A percentile compares a stretch with the other conserved stretches of the same genome.
Evolutionary conservation across 2,329 filamentous ascomycete genomes (phyloP).

Genomic region (Botrytis elliptica): DNA sequence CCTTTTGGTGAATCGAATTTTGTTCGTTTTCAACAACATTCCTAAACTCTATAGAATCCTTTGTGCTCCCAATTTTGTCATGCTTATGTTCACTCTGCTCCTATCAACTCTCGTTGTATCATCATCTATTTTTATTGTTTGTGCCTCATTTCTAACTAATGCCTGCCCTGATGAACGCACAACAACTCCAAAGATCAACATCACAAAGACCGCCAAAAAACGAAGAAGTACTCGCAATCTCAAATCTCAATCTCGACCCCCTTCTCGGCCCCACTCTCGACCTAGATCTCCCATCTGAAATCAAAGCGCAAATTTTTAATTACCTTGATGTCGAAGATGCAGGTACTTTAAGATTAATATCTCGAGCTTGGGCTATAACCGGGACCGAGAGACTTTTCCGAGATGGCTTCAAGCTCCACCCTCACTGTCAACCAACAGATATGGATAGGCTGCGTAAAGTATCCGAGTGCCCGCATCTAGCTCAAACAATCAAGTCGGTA

Average conservation of each 20-base stretch:
- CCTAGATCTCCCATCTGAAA: constrained; percentile 1
- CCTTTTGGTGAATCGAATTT: background rate
- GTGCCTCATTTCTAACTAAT: constrained; percentile 8
- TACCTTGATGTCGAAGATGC: constrained; percentile 8
- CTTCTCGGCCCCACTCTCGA: too few relatives aligned
- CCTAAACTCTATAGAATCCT: background rate
- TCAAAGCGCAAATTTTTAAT: constrained; percentile 14
- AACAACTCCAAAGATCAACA: background rate
- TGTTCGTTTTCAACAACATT: background rate
- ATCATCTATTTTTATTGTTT: background rate
- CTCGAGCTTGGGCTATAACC: constrained; percentile 14
- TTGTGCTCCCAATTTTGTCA: background rate
- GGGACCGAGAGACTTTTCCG: constrained; percentile 13
- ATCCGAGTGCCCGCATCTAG: constrained; percentile 7
- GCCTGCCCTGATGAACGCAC: background rate
- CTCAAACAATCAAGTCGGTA: constrained; percentile 15
- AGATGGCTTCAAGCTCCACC: constrained; percentile 21
- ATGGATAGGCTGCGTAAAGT: constrained; percentile 12
- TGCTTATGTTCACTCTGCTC: background rate
- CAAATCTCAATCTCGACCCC: background rate
- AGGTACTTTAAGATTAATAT: constrained; percentile 5
- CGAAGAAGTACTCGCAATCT: background rate
- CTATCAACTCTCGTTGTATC: constrained; percentile 3
- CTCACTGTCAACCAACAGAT: constrained; percentile 16
- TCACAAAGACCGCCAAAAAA: background rate